Percentiles rank a stretch among this genome's conserved stretches.
These are phyloP conservation scores for Miscanthus lutarioriparius DNA, from an alignment of 176 grass and related monocot genomes.

Conservation along the genomic window DNA sequence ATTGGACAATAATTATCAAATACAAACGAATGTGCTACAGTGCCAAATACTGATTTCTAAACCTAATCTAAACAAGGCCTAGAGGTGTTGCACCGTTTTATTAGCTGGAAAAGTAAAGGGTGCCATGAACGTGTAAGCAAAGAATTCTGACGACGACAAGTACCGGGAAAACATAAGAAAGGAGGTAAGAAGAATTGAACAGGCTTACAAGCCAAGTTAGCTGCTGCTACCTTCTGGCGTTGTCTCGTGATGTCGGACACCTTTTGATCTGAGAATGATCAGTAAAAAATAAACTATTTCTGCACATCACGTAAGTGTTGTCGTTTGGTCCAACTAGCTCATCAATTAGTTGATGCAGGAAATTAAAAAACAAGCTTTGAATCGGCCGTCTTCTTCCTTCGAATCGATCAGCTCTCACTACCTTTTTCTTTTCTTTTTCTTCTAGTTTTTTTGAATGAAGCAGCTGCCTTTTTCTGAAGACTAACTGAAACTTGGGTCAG, in stretches of 20 bases:
- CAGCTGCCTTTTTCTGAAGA: not conserved
- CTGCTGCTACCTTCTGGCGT: not conserved
- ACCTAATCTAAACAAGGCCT: no score
- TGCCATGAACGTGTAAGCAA: not conserved
- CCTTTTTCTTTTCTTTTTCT: not conserved
- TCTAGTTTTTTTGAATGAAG: not conserved
- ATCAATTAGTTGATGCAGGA: no score
- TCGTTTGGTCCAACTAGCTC: constrained; percentile 10
- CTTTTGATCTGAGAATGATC: constrained; percentile 26
- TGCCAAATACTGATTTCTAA: no score
- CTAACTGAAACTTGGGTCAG: not conserved
- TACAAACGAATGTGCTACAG: no score
- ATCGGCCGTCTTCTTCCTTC: not conserved
- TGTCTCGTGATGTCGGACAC: not conserved
- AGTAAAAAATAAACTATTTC: not conserved
- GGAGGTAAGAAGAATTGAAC: not conserved
- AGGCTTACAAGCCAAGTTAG: constrained; percentile 36
- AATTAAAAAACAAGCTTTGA: not conserved
- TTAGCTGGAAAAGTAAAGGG: no score
- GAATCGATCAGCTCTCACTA: not conserved
- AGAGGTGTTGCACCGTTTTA: no score
- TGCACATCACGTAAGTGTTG: not conserved
- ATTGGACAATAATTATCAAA: no score
- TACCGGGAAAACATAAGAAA: not conserved
- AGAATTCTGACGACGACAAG: not conserved